Evolutionary conservation across 129 eudicot species (phyloP).

Genomic region (Deinandra increscens): DNA sequence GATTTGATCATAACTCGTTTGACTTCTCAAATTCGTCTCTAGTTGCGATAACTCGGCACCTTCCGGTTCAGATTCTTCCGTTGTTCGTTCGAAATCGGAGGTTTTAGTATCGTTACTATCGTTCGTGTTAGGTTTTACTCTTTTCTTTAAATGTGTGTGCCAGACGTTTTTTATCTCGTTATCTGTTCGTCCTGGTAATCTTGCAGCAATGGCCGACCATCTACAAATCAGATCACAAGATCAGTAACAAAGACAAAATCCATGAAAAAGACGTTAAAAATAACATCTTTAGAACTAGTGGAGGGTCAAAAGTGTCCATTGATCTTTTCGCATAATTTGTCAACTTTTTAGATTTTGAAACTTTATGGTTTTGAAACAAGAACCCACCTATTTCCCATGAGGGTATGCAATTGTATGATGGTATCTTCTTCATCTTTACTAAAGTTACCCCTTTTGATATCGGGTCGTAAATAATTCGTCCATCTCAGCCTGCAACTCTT

Average conservation of each 20-base stretch:
- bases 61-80: slow-evolving; percentile 7
- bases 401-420: slow-evolving; percentile 49
- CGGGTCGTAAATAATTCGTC: slow-evolving; percentile 64
- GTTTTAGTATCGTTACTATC: neutral
- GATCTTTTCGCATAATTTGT: too few relatives aligned
- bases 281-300: neutral
- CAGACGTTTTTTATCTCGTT: slow-evolving; percentile 81
- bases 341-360: too few relatives aligned
- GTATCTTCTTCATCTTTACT: slow-evolving; percentile 58
- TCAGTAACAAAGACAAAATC: neutral
- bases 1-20: slow-evolving; percentile 25
- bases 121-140: slow-evolving; percentile 17
- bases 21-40: slow-evolving; percentile 21
- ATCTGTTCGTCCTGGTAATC: slow-evolving; percentile 75
- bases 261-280: too few relatives aligned
- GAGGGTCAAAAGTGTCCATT: too few relatives aligned
- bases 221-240: slow-evolving; percentile 29
- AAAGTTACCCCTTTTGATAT: slow-evolving; percentile 64
- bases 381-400: slow-evolving; percentile 63
- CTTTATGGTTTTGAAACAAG: neutral
- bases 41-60: neutral
- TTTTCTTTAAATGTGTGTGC: slow-evolving; percentile 78
- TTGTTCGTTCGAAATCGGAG: neutral
- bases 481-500: slow-evolving; percentile 75
- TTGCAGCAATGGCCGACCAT: slow-evolving; percentile 87